phyloP scores from a whole-genome alignment of 225 moss, liverwort and hornwort genomes.

The Physcomitrium patens region DNA sequence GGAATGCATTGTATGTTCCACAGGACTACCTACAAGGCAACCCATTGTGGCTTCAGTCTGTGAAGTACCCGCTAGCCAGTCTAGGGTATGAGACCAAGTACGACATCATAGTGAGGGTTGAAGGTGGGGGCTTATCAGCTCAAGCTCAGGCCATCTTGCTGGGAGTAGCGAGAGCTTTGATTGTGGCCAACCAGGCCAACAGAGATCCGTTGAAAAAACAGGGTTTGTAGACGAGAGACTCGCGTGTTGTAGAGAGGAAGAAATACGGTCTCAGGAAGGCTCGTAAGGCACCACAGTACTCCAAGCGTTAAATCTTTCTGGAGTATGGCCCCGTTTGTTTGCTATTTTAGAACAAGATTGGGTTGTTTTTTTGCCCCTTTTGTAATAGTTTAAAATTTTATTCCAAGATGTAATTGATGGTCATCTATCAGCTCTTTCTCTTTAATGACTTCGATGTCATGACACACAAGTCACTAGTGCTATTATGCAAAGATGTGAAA shows the following conservation, averaged over 20 bases:
- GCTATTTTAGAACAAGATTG: not conserved
- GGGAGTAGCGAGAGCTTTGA: constrained; percentile 62
- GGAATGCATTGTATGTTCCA: not conserved
- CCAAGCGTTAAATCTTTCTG: not conserved
- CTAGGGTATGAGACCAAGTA: constrained; percentile 71
- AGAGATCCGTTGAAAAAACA: constrained; percentile 72
- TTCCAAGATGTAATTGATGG: not conserved
- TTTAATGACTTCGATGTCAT: not conserved
- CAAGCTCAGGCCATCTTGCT: constrained; percentile 68
- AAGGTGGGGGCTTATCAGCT: constrained; percentile 65
- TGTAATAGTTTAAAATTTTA: not conserved
- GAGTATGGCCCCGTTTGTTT: not conserved
- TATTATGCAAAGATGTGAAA: not conserved
- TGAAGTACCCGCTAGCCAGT: constrained; percentile 70
- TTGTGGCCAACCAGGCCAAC: constrained; percentile 69
- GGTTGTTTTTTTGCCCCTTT: not conserved
- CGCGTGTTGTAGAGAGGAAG: constrained; percentile 74
- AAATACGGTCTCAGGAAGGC: constrained; percentile 73
- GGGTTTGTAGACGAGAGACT: constrained; percentile 66
- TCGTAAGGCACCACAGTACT: constrained; percentile 39
- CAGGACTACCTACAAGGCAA: constrained; percentile 49
- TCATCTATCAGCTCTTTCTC: not conserved
- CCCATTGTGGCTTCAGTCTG: constrained; percentile 44
- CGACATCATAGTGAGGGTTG: constrained; percentile 29
- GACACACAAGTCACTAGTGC: not conserved